Base-by-base conservation (phyloP, 1,284 basidiomycete species). In the Ustilago curta region DNA sequence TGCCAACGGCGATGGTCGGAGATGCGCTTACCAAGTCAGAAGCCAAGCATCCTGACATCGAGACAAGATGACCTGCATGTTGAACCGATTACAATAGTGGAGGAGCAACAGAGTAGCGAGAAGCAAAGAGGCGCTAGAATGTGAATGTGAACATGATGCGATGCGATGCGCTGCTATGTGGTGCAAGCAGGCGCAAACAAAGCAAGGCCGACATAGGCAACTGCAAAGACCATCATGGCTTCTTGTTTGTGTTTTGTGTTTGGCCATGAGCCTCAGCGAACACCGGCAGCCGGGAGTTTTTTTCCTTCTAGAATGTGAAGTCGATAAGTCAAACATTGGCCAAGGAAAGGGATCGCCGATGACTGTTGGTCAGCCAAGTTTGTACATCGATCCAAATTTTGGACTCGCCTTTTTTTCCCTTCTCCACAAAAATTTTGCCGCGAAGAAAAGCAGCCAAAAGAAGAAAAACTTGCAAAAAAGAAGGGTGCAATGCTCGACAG, bases 121-220 rank as follows among this genome's bases (percentile, higher is more conserved):
- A 2, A 40, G 29, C 29, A 47, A 47, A 29, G 11, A 31, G 31
- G 50, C 27, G 58, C 16, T 47, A 42, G 31, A 35, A 45, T 45
- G 53, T 21, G 27, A 58, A 27, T 27, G 27, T 7, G 27, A 32
- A 32, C 55, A 58, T 29, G 52, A 67, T 67, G 57, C 52, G 37
- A 54, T 59, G 63, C 63, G 43, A 31, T 55, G 53, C 53, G 8
- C 48, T 59, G 63, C 63, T n/a, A 58, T 64, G 62, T 56, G 16
- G 35, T 45, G 53, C 53, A 40, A 31, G 21, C 42, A 16, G 21
- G 48, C 48, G 43, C 43, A 45, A 19, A 11, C 8, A 23, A 23
- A 27, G 43, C 23, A 45, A 45, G 42, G 42, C 42, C 19, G 35
- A 14, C 35, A 16, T 37, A 16, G 35, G 14, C 31, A 32, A 9